phyloP scores from a whole-genome alignment of 257 asterid genomes.

The Linaria vulgaris region DNA sequence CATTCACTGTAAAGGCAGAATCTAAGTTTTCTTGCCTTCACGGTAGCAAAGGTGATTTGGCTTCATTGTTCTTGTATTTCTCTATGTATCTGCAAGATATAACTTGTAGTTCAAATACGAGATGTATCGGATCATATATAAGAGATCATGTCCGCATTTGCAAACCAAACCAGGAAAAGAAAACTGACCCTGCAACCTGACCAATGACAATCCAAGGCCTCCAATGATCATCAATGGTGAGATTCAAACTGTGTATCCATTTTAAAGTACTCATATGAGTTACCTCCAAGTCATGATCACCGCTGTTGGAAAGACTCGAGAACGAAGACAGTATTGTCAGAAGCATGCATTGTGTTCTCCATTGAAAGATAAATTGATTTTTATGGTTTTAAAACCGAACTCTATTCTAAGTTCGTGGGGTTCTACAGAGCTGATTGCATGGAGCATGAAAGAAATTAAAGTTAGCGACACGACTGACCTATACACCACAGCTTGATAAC shows the following conservation, averaged over 20 bases:
- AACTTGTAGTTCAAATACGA: neutral
- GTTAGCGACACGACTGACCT: constrained; percentile 31
- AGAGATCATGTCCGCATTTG: neutral
- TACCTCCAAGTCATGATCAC: constrained; percentile 45
- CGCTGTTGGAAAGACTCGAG: constrained; percentile 28
- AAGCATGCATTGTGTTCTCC: too few species aligned
- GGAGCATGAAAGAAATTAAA: too few species aligned
- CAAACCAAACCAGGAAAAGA: neutral
- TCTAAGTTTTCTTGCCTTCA: constrained; percentile 35
- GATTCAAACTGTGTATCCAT: constrained; percentile 39
- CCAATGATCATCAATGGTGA: constrained; percentile 40
- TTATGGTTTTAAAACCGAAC: neutral
- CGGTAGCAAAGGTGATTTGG: constrained; percentile 41
- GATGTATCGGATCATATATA: neutral
- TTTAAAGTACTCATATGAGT: constrained; percentile 41
- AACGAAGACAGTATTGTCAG: neutral
- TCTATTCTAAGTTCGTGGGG: neutral
- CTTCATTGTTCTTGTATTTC: constrained; percentile 29
- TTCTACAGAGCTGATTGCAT: neutral
- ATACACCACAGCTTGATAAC: constrained; percentile 44
- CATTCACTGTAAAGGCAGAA: too few species aligned
- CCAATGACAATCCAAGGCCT: constrained; percentile 43
- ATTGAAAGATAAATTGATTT: neutral
- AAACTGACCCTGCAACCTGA: constrained; percentile 51
- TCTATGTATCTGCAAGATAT: constrained; percentile 33